Evolutionary conservation across 2,329 filamentous ascomycete species (phyloP).

Genomic region (Alternaria angustiovoidea): DNA sequence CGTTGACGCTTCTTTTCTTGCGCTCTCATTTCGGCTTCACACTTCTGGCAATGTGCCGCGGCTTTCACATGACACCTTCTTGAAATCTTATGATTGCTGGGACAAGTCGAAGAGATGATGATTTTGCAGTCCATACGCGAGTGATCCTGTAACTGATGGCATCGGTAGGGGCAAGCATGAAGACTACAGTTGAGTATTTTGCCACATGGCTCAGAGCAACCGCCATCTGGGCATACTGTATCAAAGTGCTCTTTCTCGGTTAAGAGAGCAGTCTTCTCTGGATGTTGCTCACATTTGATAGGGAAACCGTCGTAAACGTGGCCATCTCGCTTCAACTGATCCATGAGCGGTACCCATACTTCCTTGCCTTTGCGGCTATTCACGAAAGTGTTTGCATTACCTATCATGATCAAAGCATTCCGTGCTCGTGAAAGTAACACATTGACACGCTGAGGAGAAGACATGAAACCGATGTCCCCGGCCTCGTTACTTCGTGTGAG

Average conservation of each 20-base stretch:
- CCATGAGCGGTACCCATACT: constrained; percentile 67
- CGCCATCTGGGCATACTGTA: constrained; percentile 71
- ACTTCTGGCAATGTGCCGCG: constrained; percentile 58
- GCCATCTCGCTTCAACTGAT: constrained; percentile 60
- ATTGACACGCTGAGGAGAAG: constrained; percentile 70
- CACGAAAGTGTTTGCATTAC: constrained; percentile 73
- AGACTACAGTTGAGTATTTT: constrained; percentile 62
- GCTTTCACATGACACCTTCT: constrained; percentile 57
- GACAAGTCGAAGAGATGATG: constrained; percentile 59
- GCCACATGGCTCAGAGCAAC: constrained; percentile 68
- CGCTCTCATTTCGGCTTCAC: constrained; percentile 60
- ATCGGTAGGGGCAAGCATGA: constrained; percentile 67
- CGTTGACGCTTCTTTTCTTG: constrained; percentile 55
- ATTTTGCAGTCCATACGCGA: constrained; percentile 60
- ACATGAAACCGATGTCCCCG: constrained; percentile 76
- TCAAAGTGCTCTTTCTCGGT: constrained; percentile 66
- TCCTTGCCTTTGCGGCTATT: constrained; percentile 64
- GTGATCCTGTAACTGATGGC: constrained; percentile 70
- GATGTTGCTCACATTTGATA: constrained; percentile 47
- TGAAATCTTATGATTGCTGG: constrained; percentile 59
- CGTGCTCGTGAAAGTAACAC: constrained; percentile 74
- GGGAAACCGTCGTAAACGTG: constrained; percentile 55
- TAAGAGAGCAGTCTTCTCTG: constrained; percentile 56
- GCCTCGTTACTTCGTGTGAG: constrained; percentile 71
- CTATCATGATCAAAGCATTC: constrained; percentile 72